phyloP scores from a whole-genome alignment of 352 stramenopile genomes.

The Globisporangium radiosum region DNA sequence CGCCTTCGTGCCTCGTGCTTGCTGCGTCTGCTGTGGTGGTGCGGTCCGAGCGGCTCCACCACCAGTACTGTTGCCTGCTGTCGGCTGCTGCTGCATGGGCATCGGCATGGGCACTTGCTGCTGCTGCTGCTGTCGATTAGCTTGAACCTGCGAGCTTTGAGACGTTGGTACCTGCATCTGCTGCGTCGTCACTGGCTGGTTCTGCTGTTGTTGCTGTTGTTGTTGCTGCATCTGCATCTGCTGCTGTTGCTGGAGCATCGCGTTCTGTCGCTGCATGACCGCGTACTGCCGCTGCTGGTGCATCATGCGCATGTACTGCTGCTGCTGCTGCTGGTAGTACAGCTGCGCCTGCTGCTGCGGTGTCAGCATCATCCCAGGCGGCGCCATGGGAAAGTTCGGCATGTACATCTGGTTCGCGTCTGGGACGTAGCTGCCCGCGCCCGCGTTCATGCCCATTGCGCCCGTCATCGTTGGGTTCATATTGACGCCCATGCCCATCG shows the following conservation, averaged over 20 bases:
- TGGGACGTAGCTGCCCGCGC: background rate
- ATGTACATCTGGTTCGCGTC: slow-evolving; percentile 57
- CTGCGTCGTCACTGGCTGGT: background rate
- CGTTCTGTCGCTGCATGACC: slow-evolving; percentile 36
- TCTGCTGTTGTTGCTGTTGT: background rate
- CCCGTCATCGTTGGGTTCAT: slow-evolving; percentile 39
- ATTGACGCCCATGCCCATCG: slow-evolving; percentile 23
- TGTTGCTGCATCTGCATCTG: slow-evolving; percentile 22
- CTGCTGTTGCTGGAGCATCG: slow-evolving; percentile 33
- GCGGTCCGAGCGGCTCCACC: no score
- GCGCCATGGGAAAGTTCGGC: slow-evolving; percentile 59
- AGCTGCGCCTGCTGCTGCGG: slow-evolving; percentile 39
- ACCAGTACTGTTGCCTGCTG: background rate
- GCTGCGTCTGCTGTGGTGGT: slow-evolving; percentile 21
- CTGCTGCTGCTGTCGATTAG: background rate
- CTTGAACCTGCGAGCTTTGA: background rate
- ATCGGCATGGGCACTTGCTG: slow-evolving; percentile 1
- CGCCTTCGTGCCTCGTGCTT: background rate
- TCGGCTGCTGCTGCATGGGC: background rate
- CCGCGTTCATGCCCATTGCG: slow-evolving; percentile 39
- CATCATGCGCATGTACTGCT: slow-evolving; percentile 74
- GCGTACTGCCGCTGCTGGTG: slow-evolving; percentile 36
- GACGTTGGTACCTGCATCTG: background rate
- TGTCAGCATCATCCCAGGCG: slow-evolving; percentile 76
- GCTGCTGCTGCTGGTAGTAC: slow-evolving; percentile 70